Evolutionary conservation across 129 eudicot species (phyloP).

Genomic region (Escallonia herrerae): DNA sequence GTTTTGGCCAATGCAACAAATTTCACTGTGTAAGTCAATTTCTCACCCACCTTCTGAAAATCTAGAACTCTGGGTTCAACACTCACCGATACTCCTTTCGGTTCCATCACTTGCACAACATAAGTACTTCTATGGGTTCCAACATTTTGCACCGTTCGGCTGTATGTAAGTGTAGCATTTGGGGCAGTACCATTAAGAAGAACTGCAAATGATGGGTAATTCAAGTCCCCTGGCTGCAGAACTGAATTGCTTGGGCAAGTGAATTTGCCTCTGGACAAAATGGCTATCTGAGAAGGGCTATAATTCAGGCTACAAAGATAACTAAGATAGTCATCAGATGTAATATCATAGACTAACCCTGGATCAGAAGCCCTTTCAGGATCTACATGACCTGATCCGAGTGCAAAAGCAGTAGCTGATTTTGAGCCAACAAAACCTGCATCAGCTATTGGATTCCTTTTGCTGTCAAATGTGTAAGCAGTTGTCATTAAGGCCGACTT

Average conservation of each 20-base stretch:
- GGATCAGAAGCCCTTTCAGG: constrained; percentile 60
- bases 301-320: constrained; percentile 55
- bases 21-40: constrained; percentile 39
- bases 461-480: constrained; percentile 36
- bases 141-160: constrained; percentile 54
- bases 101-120: constrained; percentile 29
- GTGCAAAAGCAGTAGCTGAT: constrained; percentile 50
- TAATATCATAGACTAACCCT: constrained; percentile 58
- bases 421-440: constrained; percentile 22
- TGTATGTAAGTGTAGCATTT: constrained; percentile 27
- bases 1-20: constrained; percentile 23
- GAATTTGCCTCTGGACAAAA: constrained; percentile 30
- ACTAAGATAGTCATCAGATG: constrained; percentile 33
- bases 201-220: constrained; percentile 69
- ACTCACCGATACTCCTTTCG: constrained; percentile 29
- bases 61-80: constrained; percentile 42
- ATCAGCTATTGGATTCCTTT: constrained; percentile 28
- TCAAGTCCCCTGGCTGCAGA: constrained; percentile 39
- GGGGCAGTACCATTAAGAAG: constrained; percentile 7
- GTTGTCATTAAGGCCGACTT: constrained; percentile 78
- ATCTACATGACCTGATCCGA: constrained; percentile 68
- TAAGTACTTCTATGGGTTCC: constrained; percentile 30
- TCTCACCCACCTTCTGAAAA: constrained; percentile 39
- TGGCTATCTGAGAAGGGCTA: constrained; percentile 42
- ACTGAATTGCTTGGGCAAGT: constrained; percentile 22